Conservation (phyloP, 108 stramenopile genomes). For the Nannochloropsis oceanica region DNA sequence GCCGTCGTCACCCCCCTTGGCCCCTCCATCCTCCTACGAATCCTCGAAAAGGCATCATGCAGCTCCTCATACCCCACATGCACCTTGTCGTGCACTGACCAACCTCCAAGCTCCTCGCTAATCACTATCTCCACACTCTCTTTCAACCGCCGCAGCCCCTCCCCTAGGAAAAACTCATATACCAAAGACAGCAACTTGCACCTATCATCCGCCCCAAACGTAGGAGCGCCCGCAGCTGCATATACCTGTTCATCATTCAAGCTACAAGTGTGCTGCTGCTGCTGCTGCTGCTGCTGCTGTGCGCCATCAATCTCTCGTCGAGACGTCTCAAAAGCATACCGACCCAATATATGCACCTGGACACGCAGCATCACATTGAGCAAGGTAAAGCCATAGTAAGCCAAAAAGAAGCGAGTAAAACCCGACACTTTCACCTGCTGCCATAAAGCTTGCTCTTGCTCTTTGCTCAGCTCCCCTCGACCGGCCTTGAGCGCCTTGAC, state of each 20-base stretch:
- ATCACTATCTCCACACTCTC: slow-evolving; percentile 6
- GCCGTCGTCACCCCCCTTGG: not conserved
- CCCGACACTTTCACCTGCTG: slow-evolving; percentile 16
- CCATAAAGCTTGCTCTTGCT: not conserved
- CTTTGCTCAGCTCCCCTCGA: not conserved
- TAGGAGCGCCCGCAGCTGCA: not conserved
- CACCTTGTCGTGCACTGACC: slow-evolving; percentile 1
- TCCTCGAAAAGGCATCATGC: not conserved
- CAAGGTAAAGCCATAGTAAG: slow-evolving; percentile 4
- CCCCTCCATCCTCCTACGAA: slow-evolving; percentile 11
- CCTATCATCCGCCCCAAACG: slow-evolving; percentile 12
- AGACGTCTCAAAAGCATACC: not conserved
- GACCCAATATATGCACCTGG: slow-evolving; percentile 13
- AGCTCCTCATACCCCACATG: slow-evolving; percentile 10
- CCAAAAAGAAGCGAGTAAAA: slow-evolving; percentile 4
- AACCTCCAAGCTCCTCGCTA: not conserved
- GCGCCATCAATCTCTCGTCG: not conserved
- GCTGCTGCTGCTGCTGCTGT: not conserved
- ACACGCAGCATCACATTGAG: slow-evolving; percentile 20
- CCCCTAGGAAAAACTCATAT: slow-evolving; percentile 16
- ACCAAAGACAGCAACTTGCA: slow-evolving; percentile 11
- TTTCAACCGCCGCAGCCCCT: slow-evolving; percentile 3
- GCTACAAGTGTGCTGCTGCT: not conserved
- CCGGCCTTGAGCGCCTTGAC: not conserved
- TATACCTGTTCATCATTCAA: not conserved